phyloP scores from a whole-genome alignment of 495 filamentous ascomycete species.

The Cercophora scortea region DNA sequence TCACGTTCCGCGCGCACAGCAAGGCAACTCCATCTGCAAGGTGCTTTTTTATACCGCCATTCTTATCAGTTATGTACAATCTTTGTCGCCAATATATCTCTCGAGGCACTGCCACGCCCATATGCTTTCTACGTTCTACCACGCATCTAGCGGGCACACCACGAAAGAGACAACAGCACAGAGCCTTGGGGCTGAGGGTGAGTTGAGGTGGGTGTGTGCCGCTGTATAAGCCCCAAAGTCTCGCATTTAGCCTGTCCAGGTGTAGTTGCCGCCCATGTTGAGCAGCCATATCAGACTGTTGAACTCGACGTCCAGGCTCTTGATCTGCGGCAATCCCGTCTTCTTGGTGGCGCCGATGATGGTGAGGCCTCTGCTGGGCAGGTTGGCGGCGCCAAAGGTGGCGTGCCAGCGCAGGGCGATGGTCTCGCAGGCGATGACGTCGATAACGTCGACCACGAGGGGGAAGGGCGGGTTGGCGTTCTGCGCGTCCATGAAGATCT shows the following conservation, averaged over 20 bases:
- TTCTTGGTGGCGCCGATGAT: constrained; percentile 23
- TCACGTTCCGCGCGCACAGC: too few relatives aligned
- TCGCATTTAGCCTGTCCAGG: constrained; percentile 23
- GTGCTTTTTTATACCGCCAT: too few relatives aligned
- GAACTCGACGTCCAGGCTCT: constrained; percentile 27
- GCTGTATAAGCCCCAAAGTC: neutral
- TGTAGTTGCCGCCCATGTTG: constrained; percentile 28
- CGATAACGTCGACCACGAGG: constrained; percentile 22
- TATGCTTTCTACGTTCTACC: too few relatives aligned
- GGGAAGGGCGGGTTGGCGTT: constrained; percentile 25
- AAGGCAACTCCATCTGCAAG: too few relatives aligned
- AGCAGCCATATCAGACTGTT: constrained; percentile 31
- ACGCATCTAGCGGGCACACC: too few relatives aligned
- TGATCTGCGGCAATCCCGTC: constrained; percentile 23
- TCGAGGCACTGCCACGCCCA: too few relatives aligned
- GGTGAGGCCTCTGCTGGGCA: constrained; percentile 24
- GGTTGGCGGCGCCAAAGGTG: constrained; percentile 26
- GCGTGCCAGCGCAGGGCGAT: constrained; percentile 28
- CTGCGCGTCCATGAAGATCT: constrained; percentile 29
- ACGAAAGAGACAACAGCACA: too few relatives aligned
- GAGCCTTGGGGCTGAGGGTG: too few relatives aligned
- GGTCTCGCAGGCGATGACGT: constrained; percentile 24
- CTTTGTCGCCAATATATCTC: too few relatives aligned
- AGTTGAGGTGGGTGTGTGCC: too few relatives aligned
- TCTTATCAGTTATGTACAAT: too few relatives aligned